A percentile compares a stretch with the other conserved stretches of the same genome.
phyloP scores from a whole-genome alignment of 768 basidiomycete genomes.

The Mycena vulgaris region DNA sequence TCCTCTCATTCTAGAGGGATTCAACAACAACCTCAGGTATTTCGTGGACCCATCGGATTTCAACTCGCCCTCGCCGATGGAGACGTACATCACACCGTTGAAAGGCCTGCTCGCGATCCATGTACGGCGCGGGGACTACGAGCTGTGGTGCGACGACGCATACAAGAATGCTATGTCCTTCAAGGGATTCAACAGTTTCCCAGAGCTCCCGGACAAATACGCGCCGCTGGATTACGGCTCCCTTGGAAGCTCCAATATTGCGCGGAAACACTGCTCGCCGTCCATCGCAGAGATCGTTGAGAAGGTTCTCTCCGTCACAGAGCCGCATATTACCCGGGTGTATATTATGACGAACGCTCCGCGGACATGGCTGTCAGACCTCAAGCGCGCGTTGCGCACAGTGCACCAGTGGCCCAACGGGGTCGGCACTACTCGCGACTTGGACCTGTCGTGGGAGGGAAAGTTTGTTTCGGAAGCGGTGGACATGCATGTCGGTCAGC shows the following conservation, averaged over 20 bases:
- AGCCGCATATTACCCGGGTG: slow-evolving; percentile 58
- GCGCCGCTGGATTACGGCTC: slow-evolving; percentile 38
- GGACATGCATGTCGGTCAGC: slow-evolving; percentile 78
- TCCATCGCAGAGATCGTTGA: slow-evolving; percentile 63
- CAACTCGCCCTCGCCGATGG: slow-evolving; percentile 26
- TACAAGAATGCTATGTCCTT: slow-evolving; percentile 60
- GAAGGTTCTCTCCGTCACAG: slow-evolving; percentile 46
- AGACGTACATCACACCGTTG: slow-evolving; percentile 45
- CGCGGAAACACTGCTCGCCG: slow-evolving; percentile 66
- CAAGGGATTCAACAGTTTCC: slow-evolving; percentile 70
- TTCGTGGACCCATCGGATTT: slow-evolving; percentile 48
- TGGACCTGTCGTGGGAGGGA: slow-evolving; percentile 68
- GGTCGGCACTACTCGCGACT: slow-evolving; percentile 69
- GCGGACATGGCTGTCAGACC: slow-evolving; percentile 61
- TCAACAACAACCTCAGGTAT: slow-evolving; percentile 60
- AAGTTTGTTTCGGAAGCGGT: slow-evolving; percentile 70
- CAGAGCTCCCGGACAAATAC: slow-evolving; percentile 65
- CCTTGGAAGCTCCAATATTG: slow-evolving; percentile 6
- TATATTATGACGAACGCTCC: slow-evolving; percentile 80
- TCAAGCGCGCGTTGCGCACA: slow-evolving; percentile 57
- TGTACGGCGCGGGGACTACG: slow-evolving; percentile 71
- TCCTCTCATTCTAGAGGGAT: slow-evolving; percentile 66
- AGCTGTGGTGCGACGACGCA: slow-evolving; percentile 58
- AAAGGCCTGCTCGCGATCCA: slow-evolving; percentile 71
- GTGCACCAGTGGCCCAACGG: slow-evolving; percentile 61